These are phyloP conservation scores for Ailanthus altissimus DNA, from an alignment of 345 rosid species.

Conservation along the genomic window DNA sequence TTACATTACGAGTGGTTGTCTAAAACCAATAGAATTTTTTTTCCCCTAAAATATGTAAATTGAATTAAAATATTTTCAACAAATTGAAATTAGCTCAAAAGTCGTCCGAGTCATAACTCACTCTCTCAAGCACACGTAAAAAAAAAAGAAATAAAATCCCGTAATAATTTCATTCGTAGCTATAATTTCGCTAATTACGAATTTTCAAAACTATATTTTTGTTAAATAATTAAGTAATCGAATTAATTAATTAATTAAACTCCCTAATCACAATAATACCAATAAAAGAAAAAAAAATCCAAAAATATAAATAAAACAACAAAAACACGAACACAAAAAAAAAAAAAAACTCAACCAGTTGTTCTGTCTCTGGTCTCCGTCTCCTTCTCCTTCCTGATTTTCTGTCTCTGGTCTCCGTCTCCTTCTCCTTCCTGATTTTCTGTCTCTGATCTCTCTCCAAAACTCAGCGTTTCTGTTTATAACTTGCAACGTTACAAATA, in stretches of 20 bases:
- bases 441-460: constrained; percentile 15
- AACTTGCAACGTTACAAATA: neutral
- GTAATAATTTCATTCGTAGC: neutral
- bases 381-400: neutral
- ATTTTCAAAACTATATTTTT: too few species aligned
- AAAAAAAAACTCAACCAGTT: neutral
- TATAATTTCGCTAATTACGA: neutral
- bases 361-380: neutral
- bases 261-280: neutral
- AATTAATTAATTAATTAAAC: neutral
- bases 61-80: neutral
- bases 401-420: neutral
- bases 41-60: too few species aligned
- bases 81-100: neutral
- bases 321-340: neutral
- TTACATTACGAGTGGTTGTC: neutral
- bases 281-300: neutral
- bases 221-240: neutral
- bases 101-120: constrained; percentile 7
- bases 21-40: neutral
- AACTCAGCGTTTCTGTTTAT: constrained; percentile 6
- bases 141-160: neutral
- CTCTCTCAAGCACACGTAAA: neutral
- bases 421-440: neutral
- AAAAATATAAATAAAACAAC: neutral